Conservation (phyloP, 306 rosid species). For the Astragalus membranaceus region DNA sequence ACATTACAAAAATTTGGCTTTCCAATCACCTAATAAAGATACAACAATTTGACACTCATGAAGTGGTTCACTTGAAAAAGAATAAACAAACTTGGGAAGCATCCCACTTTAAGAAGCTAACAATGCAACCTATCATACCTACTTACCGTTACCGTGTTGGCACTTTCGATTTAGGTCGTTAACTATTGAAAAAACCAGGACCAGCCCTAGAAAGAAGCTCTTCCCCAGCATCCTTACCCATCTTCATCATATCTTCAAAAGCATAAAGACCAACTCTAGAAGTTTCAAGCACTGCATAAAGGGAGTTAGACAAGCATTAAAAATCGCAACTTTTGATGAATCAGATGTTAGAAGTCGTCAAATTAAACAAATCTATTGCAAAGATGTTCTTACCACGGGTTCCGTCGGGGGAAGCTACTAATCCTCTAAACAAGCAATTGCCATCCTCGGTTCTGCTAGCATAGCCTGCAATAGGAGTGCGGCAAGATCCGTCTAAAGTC, state of each 20-base stretch:
- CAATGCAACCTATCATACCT: slow-evolving; percentile 3
- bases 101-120: not conserved
- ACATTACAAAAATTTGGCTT: slow-evolving; percentile 27
- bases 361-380: not conserved
- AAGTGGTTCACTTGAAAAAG: slow-evolving; percentile 4
- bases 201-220: slow-evolving; percentile 84
- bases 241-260: slow-evolving; percentile 59
- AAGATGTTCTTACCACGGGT: slow-evolving; percentile 47
- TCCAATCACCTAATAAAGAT: slow-evolving; percentile 14
- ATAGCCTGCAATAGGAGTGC: slow-evolving; percentile 91
- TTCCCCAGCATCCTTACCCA: slow-evolving; percentile 85
- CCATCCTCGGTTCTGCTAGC: slow-evolving; percentile 68
- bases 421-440: slow-evolving; percentile 77
- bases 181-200: slow-evolving; percentile 65
- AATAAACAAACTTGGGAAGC: slow-evolving; percentile 10
- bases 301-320: not conserved
- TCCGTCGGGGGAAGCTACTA: slow-evolving; percentile 87
- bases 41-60: slow-evolving; percentile 18
- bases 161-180: not conserved
- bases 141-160: not conserved
- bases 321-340: not conserved
- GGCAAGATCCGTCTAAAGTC: slow-evolving; percentile 84
- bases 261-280: slow-evolving; percentile 61
- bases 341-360: not conserved
- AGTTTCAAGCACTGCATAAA: slow-evolving; percentile 66